Conservation (phyloP, 257 asterid genomes). For the Linaria vulgaris region DNA sequence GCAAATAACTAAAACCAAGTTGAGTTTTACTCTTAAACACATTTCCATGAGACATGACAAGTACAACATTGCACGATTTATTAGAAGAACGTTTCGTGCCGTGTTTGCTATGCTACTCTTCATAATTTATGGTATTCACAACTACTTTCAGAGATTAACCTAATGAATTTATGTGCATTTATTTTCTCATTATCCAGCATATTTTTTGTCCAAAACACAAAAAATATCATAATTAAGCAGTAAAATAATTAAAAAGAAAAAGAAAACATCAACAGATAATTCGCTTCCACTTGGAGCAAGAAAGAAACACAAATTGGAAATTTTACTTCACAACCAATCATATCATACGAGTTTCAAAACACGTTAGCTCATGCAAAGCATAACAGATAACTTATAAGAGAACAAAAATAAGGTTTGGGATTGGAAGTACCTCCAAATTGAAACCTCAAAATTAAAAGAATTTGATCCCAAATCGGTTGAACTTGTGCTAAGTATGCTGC, state of each 20-base stretch:
- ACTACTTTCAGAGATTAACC: background rate
- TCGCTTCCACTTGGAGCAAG: background rate
- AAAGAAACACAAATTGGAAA: background rate
- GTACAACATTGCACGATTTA: background rate
- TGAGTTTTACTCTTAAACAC: background rate
- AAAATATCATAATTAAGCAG: background rate
- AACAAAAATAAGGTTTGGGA: too few species aligned
- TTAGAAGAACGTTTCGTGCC: slow-evolving; percentile 2
- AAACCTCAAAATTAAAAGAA: background rate
- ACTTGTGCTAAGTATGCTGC: background rate
- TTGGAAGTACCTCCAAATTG: slow-evolving; percentile 32
- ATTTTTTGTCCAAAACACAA: slow-evolving; percentile 17
- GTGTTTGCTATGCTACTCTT: background rate
- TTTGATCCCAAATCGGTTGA: background rate
- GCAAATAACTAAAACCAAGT: slow-evolving; percentile 1
- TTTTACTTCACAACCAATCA: background rate
- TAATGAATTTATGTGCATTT: too few species aligned
- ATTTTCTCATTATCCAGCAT: slow-evolving; percentile 4
- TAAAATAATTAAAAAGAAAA: background rate
- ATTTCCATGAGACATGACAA: too few species aligned
- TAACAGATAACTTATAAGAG: too few species aligned
- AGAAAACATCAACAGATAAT: background rate
- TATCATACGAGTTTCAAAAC: background rate
- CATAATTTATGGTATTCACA: background rate
- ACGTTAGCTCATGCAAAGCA: background rate